Evolutionary conservation across 2,329 filamentous ascomycete genomes (phyloP), one percentile per base, ranked within the genome.

Genomic region (Magnaporthiopsis incrustans): DNA sequence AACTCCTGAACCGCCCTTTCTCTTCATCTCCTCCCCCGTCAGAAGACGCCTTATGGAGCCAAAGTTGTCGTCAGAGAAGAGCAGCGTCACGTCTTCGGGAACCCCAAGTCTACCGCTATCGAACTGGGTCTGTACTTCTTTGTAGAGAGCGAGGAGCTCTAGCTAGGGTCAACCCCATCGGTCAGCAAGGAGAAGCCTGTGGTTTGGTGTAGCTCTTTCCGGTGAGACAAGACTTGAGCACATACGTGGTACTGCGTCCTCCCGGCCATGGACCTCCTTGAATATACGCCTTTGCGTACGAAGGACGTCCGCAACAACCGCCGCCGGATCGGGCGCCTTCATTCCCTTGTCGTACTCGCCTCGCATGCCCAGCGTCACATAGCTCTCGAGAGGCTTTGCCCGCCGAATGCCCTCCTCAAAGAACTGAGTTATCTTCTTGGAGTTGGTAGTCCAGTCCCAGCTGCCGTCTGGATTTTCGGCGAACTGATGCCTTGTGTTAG

Each of bases 81-180:
- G 73, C 2, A 89, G 73, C 0, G 83, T 88, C 8, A 89, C 80
- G 67, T 87, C 82, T 2, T 88, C 85, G 0, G 85, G 83, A 0
- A 87, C 81, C 1, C 78, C 72, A 67, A 88, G 78, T 0, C 60
- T 38, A 12, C 85, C 85, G 0, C 79, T 78, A 61, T 89, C 83
- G 53, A 85, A 88, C 66, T 88, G 86, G 14, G 80, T 81, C 68
- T 85, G 82, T 0, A 89, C 85, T 65, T 89, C 86, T 65, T 88
- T 88, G 70, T 89, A 89, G 38, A 89, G 71, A 14, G 85, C 86
- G 77, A 86, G 83, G 64, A 88, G 78, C 70, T 89, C 85, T 68
- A 78, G 15, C 7, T 2, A 50, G 12, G 22, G 35, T 27, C n/a
- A 30, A 27, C 12, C 30, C 25, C 12, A 57, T 25, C 15, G 15